Evolutionary conservation across 345 rosid species (phyloP).

Genomic region (Eucalyptus coolabah): DNA sequence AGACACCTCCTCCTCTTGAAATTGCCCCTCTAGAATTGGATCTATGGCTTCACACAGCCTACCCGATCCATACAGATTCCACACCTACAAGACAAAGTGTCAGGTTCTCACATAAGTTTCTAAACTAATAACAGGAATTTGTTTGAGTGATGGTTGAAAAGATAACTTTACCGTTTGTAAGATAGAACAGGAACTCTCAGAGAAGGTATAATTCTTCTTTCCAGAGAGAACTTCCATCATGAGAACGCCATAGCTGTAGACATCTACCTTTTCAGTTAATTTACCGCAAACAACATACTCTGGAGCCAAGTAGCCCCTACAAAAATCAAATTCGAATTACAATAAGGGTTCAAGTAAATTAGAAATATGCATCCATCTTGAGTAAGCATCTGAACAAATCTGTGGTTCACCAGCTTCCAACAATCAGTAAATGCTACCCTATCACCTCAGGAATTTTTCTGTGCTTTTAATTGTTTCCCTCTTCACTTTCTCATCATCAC

Average conservation of each 20-base stretch:
- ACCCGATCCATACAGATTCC: constrained; percentile 35
- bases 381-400: not conserved
- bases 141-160: not conserved
- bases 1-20: constrained; percentile 30
- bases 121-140: not conserved
- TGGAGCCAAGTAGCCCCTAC: constrained; percentile 94
- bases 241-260: constrained; percentile 79
- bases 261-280: constrained; percentile 76
- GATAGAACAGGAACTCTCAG: constrained; percentile 26
- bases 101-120: not conserved
- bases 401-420: not conserved
- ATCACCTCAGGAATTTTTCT: not conserved
- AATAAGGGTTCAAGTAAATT: not conserved
- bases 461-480: not conserved
- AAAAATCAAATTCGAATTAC: constrained; percentile 16
- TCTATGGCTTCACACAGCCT: constrained; percentile 51
- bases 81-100: constrained; percentile 22
- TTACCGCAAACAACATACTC: constrained; percentile 70
- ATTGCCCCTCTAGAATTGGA: constrained; percentile 31
- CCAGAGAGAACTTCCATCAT: constrained; percentile 59
- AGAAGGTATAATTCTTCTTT: constrained; percentile 35
- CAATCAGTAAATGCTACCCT: not conserved
- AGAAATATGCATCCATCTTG: not conserved
- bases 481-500: not conserved
- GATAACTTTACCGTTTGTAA: constrained; percentile 39